Evolutionary conservation across 441 rosid species (phyloP).

Genomic region (Populus hybrid): DNA sequence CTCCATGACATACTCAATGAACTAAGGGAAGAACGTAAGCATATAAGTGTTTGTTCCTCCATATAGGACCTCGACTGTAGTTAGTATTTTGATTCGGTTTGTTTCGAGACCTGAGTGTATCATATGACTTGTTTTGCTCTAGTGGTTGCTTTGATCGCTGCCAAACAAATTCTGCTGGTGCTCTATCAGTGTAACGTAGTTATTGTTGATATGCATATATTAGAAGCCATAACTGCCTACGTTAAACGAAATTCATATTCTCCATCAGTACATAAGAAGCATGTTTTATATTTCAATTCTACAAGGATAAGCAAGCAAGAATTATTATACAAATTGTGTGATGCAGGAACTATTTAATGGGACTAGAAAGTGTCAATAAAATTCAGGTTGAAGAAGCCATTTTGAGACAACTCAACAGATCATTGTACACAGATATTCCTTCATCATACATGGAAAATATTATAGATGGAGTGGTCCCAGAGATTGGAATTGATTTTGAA

Average conservation of each 20-base stretch:
- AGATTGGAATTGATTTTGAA: too few relatives aligned
- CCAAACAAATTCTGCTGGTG: too few relatives aligned
- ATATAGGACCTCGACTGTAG: too few relatives aligned
- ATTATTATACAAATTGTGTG: constrained; percentile 4
- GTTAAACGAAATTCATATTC: background rate
- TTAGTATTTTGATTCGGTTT: background rate
- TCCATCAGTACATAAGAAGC: background rate
- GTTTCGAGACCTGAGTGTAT: background rate
- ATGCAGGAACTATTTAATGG: constrained; percentile 30
- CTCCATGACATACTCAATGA: background rate
- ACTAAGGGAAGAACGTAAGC: too few relatives aligned
- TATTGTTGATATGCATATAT: too few relatives aligned
- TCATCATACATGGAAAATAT: too few relatives aligned
- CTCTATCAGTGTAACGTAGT: too few relatives aligned
- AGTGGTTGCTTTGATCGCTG: background rate
- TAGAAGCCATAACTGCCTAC: background rate
- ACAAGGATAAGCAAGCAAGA: background rate
- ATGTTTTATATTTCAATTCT: background rate
- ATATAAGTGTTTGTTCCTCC: too few relatives aligned
- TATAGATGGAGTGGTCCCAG: too few relatives aligned
- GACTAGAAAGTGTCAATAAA: constrained; percentile 15
- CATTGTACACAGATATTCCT: too few relatives aligned
- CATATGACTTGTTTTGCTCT: background rate
- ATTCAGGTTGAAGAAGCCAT: too few relatives aligned
- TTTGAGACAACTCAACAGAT: too few relatives aligned